Evolutionary conservation across 768 basidiomycete species (phyloP), one percentile per base, ranked within the genome.

Genomic region (Suillus hirtellus): DNA sequence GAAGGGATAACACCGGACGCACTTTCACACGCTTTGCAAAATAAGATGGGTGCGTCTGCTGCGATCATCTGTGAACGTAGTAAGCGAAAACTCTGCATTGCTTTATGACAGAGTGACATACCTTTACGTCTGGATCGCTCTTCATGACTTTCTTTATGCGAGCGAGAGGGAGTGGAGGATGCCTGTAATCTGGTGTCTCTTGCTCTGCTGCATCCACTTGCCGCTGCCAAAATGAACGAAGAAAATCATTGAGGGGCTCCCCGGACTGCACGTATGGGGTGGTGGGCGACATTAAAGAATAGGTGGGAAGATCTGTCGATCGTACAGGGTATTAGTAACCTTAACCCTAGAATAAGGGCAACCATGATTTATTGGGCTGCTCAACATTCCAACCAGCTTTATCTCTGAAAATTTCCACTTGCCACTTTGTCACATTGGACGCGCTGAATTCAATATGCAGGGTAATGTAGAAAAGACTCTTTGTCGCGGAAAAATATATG

Each of bases 71-170:
- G 38, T 54, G 43, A 46, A 61, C 59, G 46, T 27, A 24, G 60
- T 66, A 42, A 67, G 60, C 34, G 31, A 24, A 24, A 35, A 37
- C 43, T 64, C 47, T 55, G 63, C 34, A 60, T 21, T 54, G 35
- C 40, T 40, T 56, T 35, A 69, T 38, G 49, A 44, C 43, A 19
- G n/a, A 15, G 49, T 49, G 60, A 72, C 86, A 71, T 73, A 96
- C 95, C 86, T 95, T 95, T 66, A 98, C 94, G 69, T 96, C 94
- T 3, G 94, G 93, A 78, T 95, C 95, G 75, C 91, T 96, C 82
- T 99, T 98, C 93, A 98, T 97, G 63, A 98, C 96, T 76, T 98
- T 99, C 82, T 98, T 99, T 71, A 99, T 97, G 73, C 97, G 81
- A 19, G 97, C 97, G 37, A 99, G 80, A 4, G 96, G 96, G 12